These are phyloP conservation scores for Tolypocladium ovalisporum DNA, from an alignment of 2,329 filamentous ascomycete genomes.

Conservation along the genomic window DNA sequence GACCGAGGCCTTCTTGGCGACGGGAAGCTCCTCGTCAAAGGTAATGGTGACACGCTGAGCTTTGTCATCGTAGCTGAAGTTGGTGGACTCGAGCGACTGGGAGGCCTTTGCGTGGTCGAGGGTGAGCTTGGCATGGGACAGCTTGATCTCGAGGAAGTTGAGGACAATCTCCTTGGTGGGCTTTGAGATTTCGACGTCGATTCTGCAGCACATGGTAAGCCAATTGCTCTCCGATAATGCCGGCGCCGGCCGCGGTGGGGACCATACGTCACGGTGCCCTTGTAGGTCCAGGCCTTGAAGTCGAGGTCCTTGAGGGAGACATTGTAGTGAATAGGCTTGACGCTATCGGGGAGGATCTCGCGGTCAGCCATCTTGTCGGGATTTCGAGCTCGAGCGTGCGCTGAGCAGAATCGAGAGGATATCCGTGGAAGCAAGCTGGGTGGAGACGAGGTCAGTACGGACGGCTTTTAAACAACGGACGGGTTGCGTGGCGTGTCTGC, in stretches of 20 bases:
- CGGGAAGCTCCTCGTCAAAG: slow-evolving; percentile 62
- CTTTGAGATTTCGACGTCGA: slow-evolving; percentile 62
- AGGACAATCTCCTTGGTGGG: slow-evolving; percentile 67
- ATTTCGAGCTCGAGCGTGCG: slow-evolving; percentile 23
- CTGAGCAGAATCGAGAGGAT: slow-evolving; percentile 21
- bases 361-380: slow-evolving; percentile 41
- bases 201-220: slow-evolving; percentile 31
- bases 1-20: slow-evolving; percentile 54
- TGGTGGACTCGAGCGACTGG: slow-evolving; percentile 47
- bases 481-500: neutral
- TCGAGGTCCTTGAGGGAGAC: slow-evolving; percentile 75
- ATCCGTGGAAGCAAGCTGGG: slow-evolving; percentile 11
- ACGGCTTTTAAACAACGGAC: neutral
- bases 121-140: slow-evolving; percentile 53
- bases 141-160: slow-evolving; percentile 76
- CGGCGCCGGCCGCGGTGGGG: neutral
- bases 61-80: slow-evolving; percentile 71
- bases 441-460: neutral
- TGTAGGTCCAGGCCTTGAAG: slow-evolving; percentile 63
- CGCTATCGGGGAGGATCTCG: slow-evolving; percentile 49
- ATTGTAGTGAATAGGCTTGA: slow-evolving; percentile 79
- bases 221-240: neutral
- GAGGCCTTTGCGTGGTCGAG: slow-evolving; percentile 46
- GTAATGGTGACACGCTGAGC: slow-evolving; percentile 72
- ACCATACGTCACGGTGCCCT: slow-evolving; percentile 59